Evolutionary conservation across 305 asterid genomes (phyloP), one percentile per base, ranked within the genome.

Genomic region (Nicotiana rustica): DNA sequence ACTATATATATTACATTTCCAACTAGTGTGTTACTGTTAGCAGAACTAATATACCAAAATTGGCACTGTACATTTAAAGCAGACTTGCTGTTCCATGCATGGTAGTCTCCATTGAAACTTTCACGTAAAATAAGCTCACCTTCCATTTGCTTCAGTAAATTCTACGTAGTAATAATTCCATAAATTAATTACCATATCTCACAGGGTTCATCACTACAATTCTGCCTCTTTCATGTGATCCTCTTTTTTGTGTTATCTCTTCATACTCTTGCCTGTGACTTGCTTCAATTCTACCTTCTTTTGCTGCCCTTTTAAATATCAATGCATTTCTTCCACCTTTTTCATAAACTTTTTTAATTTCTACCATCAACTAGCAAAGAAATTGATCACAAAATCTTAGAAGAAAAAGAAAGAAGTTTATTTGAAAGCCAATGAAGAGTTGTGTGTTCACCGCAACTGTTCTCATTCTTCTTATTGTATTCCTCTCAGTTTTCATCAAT

Each of bases 191-290:
- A 10, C 83, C 85, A 77, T 84, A 69, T 84, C 79, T 82, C 80
- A 84, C 80, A 86, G 47, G 87, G 85, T 44, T 85, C 67, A 62
- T 62, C 88, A 87, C 80, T 33, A 18, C 19, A 41, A 77, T 81
- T 55, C 60, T 59, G 82, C 82, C 85, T 84, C 86, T 90, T 91
- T 93, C 97, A 92, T 94, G 95, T 93, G 97, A 93, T 79, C 83
- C 62, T 82, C 29, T 82, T 76, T 38, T 35, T 59, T 69, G 44
- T 82, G 49, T 65, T 78, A 49, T 82, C 29, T 14, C 33, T 77
- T 83, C 90, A 17, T 47, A 75, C 91, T 55, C 81, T 89, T 87
- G 86, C 91, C 89, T 91, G 97, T 92, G 96, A 94, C 88, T 90
- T 88, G 92, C 92, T 91, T 92, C 92, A 92, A 88, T 87, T 38